These are phyloP conservation scores for Trichoderma sp. DNA, from an alignment of 2,329 filamentous ascomycete genomes.

Conservation along the genomic window DNA sequence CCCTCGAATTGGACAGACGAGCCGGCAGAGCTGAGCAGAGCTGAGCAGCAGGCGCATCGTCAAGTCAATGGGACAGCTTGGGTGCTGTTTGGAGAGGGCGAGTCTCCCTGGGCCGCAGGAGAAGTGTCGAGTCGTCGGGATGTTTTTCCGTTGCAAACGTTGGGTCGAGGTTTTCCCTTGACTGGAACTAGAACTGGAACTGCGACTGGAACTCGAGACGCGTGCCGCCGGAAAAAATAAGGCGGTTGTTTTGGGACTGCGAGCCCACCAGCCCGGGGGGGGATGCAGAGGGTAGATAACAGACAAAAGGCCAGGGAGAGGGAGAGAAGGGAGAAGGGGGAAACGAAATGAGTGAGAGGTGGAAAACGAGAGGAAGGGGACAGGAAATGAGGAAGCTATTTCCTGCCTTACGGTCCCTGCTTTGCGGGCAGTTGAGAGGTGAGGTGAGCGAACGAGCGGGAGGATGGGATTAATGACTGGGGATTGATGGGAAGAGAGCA, in stretches of 20 bases:
- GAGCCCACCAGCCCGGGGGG: conserved; percentile 16
- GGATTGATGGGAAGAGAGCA: neutral
- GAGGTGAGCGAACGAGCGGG: neutral
- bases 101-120: neutral
- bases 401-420: conserved; percentile 15
- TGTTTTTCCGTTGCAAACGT: conserved; percentile 1
- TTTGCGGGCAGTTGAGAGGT: neutral
- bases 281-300: conserved; percentile 6
- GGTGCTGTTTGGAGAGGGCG: conserved; percentile 6
- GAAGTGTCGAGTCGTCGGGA: neutral
- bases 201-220: conserved; percentile 3
- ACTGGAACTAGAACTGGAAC: neutral
- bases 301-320: neutral
- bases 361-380: conserved; percentile 17
- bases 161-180: neutral
- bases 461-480: neutral
- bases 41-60: conserved; percentile 30
- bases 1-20: conserved; percentile 29
- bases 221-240: neutral
- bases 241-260: conserved; percentile 14
- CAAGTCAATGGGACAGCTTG: conserved; percentile 18
- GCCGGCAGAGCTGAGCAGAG: conserved; percentile 26
- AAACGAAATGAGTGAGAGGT: conserved; percentile 15
- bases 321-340: conserved; percentile 8
- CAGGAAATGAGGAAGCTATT: conserved; percentile 19